Evolutionary conservation across 495 filamentous ascomycete genomes (phyloP).

Genomic region (Aspergillus baeticus): DNA sequence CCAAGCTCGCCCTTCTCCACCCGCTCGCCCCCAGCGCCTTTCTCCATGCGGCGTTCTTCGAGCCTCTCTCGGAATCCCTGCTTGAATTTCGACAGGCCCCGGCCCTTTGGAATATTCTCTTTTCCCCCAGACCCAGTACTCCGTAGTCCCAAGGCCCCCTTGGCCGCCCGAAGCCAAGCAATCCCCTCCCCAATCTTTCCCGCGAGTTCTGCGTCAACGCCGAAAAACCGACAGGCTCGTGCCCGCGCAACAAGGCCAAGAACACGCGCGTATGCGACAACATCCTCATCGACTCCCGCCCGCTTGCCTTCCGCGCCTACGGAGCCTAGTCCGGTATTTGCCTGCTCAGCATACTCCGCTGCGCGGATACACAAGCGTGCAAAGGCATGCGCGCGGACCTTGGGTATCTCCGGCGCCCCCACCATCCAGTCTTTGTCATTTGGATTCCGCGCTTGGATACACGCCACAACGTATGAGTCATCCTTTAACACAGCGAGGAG

Average conservation of each 20-base stretch:
- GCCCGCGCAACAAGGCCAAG: constrained; percentile 70
- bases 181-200: constrained; percentile 80
- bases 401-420: constrained; percentile 77
- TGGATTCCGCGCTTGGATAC: constrained; percentile 72
- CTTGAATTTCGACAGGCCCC: constrained; percentile 45
- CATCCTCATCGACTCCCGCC: constrained; percentile 49
- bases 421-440: constrained; percentile 93
- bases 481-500: constrained; percentile 88
- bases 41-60: constrained; percentile 61
- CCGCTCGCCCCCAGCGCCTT: constrained; percentile 59
- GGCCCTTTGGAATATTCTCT: constrained; percentile 30
- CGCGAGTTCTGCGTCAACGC: constrained; percentile 79
- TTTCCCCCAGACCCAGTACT: constrained; percentile 16
- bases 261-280: constrained; percentile 72
- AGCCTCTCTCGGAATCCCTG: constrained; percentile 50
- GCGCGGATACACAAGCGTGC: constrained; percentile 79
- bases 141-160: constrained; percentile 64
- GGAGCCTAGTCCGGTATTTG: constrained; percentile 44
- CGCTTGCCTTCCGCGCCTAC: constrained; percentile 31
- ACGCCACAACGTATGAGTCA: constrained; percentile 81
- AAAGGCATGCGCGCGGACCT: constrained; percentile 83
- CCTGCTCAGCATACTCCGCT: constrained; percentile 54
- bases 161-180: constrained; percentile 75
- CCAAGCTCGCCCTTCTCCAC: constrained; percentile 60
- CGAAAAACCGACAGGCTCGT: constrained; percentile 86